Base-by-base conservation (phyloP, 768 basidiomycete species). In the Punctularia strigosozonata region DNA sequence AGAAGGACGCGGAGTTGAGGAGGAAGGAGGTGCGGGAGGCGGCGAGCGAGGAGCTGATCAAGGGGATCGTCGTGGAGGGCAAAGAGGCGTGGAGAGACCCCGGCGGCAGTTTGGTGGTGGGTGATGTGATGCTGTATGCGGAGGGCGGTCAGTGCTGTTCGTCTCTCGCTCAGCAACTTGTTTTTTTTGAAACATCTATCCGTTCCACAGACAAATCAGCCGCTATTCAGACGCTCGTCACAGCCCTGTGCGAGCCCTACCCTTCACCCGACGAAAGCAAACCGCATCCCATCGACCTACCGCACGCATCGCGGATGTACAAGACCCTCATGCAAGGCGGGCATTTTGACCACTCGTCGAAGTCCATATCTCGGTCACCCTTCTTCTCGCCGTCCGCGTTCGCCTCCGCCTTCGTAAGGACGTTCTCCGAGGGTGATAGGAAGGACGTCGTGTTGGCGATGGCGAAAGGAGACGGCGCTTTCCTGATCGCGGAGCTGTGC, bases 261-360 rank as follows among this genome's bases (percentile, higher is more conserved):
- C 75, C 80, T 0, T 66, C 74, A 17, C 50, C 64, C 4, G 73
- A 77, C 37, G 41, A 63, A 0, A 42, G 62, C 8, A 54, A 53
- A 8, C 67, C 71, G 0, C 86, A 90, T 57, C 70, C 73, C 13
- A 80, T 92, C 42, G 81, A 92, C 50, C 68, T 90, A 10, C 75
- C 88, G 1, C 87, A 89, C 49, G 73, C 80, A 1, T 80, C 85
- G 3, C 71, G 91, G 28, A 52, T 91, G 36, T 92, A 88, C 69
- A 95, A 95, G 55, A 77, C 77, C 5, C 74, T 95, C 5, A 67
- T 95, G 1, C 88, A 92, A 53, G 91, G 91, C 4, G 91, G 91
- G 0, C 89, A 92, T 53, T 95, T 78, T 59, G 77, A 75, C 43
- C 79, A 76, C 23, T 54, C 69, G 0, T 69, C 75, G 2, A 66